Evolutionary conservation across 768 basidiomycete species (phyloP), one percentile per base, ranked within the genome.

Genomic region (Leccinum subgranulosum): DNA sequence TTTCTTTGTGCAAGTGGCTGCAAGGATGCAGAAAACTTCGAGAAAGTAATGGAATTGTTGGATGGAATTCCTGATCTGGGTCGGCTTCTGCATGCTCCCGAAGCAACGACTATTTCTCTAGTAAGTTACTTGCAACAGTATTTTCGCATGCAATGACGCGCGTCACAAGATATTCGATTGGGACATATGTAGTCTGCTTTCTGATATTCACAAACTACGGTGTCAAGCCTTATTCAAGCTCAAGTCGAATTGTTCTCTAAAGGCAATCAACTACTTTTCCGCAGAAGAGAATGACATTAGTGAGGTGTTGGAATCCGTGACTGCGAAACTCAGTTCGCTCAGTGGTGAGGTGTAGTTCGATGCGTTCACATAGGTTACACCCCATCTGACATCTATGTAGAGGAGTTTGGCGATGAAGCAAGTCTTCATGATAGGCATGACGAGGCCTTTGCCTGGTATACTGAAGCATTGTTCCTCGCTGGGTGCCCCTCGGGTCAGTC

Each of bases 381-480:
- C 4, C 4, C 8, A 31, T 23, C 6, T 49, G 19, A 39, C 4
- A 12, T 3, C 14, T n/a, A 14, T 41, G 19, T 34, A 65, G 64
- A 65, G 36, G 21, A 4, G 10, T 57, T 62, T 1, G 64, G 64
- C 3, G 60, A 62, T 27, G 33, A 59, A 11, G 52, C 63, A 6
- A 50, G 43, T 51, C 1, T 36, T 10, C 23, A 14, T 3, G 10
- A 10, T 2, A 53, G 8, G 6, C 46, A 48, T 29, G 56, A 51
- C 6, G 51, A 53, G 15, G 63, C 64, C 6, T 46, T 59, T 21
- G 34, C 29, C 2, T 65, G 60, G 60, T 65, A 65, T 46, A 43
- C 57, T 6, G 53, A 54, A 33, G 39, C 64, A 39, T 49, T 57
- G 12, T 11, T 3, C n/a, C 60, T 62, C 15, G 25, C 51, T 34